phyloP scores from a whole-genome alignment of 192 early-diverging fungal species.

The Coemansia biformis region DNA sequence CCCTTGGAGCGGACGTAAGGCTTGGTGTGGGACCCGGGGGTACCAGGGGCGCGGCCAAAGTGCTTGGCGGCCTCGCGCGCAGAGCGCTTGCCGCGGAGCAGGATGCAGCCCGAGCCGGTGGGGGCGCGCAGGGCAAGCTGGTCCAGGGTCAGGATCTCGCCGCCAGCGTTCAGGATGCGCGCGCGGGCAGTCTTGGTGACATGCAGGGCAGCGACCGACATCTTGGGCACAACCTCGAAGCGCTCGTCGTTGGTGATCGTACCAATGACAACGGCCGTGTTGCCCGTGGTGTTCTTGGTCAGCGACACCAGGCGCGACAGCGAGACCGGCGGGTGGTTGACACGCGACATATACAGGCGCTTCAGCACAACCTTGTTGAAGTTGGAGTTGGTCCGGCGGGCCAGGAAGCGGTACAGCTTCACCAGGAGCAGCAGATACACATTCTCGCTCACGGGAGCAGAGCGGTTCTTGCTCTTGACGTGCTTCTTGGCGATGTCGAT shows the following conservation, averaged over 20 bases:
- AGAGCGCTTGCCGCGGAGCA: slow-evolving; percentile 93
- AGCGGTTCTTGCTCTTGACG: slow-evolving; percentile 88
- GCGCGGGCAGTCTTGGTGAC: slow-evolving; percentile 95
- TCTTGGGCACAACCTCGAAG: slow-evolving; percentile 87
- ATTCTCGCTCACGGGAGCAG: slow-evolving; percentile 87
- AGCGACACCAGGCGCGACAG: slow-evolving; percentile 81
- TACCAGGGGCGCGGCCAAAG: slow-evolving; percentile 81
- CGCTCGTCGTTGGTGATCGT: slow-evolving; percentile 97
- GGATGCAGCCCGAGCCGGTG: slow-evolving; percentile 88
- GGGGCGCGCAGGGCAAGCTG: slow-evolving; percentile 98
- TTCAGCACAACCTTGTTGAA: slow-evolving; percentile 99
- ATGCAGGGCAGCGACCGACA: slow-evolving; percentile 91
- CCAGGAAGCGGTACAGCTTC: slow-evolving; percentile 99
- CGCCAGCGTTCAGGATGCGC: slow-evolving; percentile 97
- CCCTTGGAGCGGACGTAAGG: slow-evolving; percentile 99
- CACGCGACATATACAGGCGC: slow-evolving; percentile 96
- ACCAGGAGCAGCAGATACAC: slow-evolving; percentile 98
- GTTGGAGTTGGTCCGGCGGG: slow-evolving; percentile 94
- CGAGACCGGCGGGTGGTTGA: slow-evolving; percentile 94
- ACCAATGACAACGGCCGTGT: slow-evolving; percentile 93
- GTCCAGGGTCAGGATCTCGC: slow-evolving; percentile 97
- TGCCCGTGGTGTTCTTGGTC: slow-evolving; percentile 71
- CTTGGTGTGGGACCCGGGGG: slow-evolving; percentile 63
- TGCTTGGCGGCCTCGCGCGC: slow-evolving; percentile 98
- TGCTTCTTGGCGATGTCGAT: slow-evolving; percentile 99